These are phyloP conservation scores for Phytophthora cactorum DNA, from an alignment of 352 stramenopile genomes.

Conservation along the genomic window DNA sequence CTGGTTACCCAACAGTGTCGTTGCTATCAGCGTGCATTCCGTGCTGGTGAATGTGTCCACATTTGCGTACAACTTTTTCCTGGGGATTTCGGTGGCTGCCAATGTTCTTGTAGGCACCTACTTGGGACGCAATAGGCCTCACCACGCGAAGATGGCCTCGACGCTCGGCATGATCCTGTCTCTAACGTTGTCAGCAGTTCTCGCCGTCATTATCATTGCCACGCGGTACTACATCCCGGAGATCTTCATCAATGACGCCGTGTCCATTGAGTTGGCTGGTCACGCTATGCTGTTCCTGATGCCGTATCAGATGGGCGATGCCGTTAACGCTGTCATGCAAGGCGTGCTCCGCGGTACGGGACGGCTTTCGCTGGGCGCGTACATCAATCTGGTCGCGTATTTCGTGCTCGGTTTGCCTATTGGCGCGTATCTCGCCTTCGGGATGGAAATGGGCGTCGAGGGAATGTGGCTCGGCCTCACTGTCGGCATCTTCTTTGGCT, in stretches of 20 bases:
- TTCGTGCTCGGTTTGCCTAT: constrained; percentile 75
- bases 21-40: constrained; percentile 78
- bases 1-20: constrained; percentile 62
- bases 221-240: constrained; percentile 53
- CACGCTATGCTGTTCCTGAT: constrained; percentile 68
- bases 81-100: constrained; percentile 77
- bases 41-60: constrained; percentile 69
- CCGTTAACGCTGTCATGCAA: constrained; percentile 79
- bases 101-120: constrained; percentile 88
- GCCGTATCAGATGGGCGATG: constrained; percentile 74
- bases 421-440: constrained; percentile 68
- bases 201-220: constrained; percentile 53
- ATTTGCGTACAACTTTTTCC: constrained; percentile 81
- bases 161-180: constrained; percentile 71
- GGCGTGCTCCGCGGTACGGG: constrained; percentile 75
- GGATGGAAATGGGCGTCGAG: constrained; percentile 62
- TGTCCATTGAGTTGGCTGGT: constrained; percentile 46
- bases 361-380: constrained; percentile 55
- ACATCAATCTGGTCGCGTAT: constrained; percentile 75
- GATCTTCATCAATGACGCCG: constrained; percentile 78
- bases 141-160: constrained; percentile 85
- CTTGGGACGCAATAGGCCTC: constrained; percentile 77
- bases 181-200: constrained; percentile 44
- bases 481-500: constrained; percentile 60
- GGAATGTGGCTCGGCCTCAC: constrained; percentile 78